Base-by-base conservation (phyloP, 2,329 filamentous ascomycete genomes). In the Cadophora sp. region DNA sequence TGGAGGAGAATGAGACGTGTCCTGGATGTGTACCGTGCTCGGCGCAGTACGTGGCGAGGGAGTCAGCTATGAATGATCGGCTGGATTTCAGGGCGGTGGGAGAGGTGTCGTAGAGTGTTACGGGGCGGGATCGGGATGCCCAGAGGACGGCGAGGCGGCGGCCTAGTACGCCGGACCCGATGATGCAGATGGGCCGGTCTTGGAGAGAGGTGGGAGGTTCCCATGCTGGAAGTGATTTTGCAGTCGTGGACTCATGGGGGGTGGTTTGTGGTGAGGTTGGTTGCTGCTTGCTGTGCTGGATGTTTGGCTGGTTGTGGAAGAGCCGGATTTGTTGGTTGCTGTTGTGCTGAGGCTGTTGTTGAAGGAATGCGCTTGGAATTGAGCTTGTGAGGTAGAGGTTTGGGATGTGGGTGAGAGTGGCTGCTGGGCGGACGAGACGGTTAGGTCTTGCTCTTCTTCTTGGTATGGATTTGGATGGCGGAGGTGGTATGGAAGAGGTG, bases 101-200 rank as follows among this genome's bases (percentile, higher is more conserved):
- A 53, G 76, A 77, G 1, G 80, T 81, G 39, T 84, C 83, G 33
- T 80, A 77, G 60, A 84, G 77, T 41, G 76, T 69, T 8, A 83
- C 81, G 16, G 79, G 73, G 66, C 80, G 81, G 4, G 83, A 82
- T 7, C 76, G 79, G 0, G 81, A 77, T 7, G 77, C 78, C 80
- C 79, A 83, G 51, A 72, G 72, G 30, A 77, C 77, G 5, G 77
- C 79, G 16, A 82, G 79, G 14, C 81, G 76, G 6, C 81, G 78
- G 4, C 81, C 81, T 0, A 83, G 73, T 0, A 82, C 80, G 1
- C 81, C 81, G 6, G 75, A 80, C 3, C 81, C 81, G 43, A 83
- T 74, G 9, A 83, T 72, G 1, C 75, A 73, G 39, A 82, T 76
- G 4, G 78, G 76, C 39, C 78, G 74, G 22, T 65, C 47, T 22